Evolutionary conservation across 805 yeast species (phyloP).

Genomic region (Starmerella asiatica): DNA sequence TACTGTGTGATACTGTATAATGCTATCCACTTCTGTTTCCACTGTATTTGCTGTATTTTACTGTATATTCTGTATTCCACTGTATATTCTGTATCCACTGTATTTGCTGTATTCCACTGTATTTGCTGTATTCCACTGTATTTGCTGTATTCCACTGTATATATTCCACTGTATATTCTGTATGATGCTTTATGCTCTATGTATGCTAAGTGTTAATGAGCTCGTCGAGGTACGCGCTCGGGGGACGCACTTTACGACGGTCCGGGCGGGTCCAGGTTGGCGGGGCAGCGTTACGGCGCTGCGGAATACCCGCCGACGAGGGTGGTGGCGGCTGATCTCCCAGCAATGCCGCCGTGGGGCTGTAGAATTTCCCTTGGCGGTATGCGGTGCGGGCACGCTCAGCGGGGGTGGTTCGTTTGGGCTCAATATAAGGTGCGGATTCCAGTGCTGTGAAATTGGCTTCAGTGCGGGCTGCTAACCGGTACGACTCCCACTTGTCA

Average conservation of each 20-base stretch:
- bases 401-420: conserved; percentile 8
- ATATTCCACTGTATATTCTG: no score
- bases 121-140: no score
- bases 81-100: no score
- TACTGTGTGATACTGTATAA: no score
- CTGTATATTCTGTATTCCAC: no score
- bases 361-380: conserved; percentile 37
- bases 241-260: conserved; percentile 24
- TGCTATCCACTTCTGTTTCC: no score
- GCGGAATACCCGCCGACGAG: conserved; percentile 4
- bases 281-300: background rate
- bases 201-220: no score
- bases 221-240: conserved; percentile 29
- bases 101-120: no score
- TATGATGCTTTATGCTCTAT: no score
- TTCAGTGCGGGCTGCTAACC: conserved; percentile 37
- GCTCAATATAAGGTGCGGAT: conserved; percentile 16
- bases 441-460: conserved; percentile 20
- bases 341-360: conserved; percentile 70
- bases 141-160: no score
- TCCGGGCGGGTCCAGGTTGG: conserved; percentile 3
- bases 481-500: conserved; percentile 35
- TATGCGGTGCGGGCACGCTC: conserved; percentile 15
- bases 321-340: conserved; percentile 18
- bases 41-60: no score